Base-by-base conservation (phyloP, 352 stramenopile species). In the Phytophthora lateralis region DNA sequence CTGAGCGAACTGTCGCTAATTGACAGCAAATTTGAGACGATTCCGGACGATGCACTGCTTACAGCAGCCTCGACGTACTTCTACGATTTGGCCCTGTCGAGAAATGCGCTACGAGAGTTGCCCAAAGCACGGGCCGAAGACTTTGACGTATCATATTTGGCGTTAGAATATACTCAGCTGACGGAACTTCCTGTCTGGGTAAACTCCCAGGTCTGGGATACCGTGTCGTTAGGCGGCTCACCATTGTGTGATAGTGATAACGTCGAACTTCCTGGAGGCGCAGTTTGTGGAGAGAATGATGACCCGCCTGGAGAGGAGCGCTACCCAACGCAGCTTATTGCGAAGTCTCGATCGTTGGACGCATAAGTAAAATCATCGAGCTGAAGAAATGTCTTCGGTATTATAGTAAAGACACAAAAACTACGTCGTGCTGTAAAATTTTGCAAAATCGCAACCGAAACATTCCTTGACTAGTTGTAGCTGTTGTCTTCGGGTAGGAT, bases 1-100 rank as follows among this genome's bases (percentile, higher is more conserved):
- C 10, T 79, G 12, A 61, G 60, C 9, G 68, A 77, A 21, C 43
- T 82, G 2, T 82, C 73, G 7, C 55, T 82, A 3, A 66, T 72
- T 21, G 63, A 62, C 45, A 82, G 80, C 29, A 35, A 30, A 1
- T 69, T 82, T 21, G 14, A 52, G 32, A 30, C 34, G 1, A 48
- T 78, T 0, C 64, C 73, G 10, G 32, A 54, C 4, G 60, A 75
- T 10, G 18, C 24, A 4, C 49, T 79, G 24, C 27, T 61, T 0
- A 61, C 32, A 6, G 47, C 42, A 17, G 18, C 44, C 0, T 29
- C 62, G 11, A 57, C 21, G 2, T 55, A 63, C 34, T 78, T 69
- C 39, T 59, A 66, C 20, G 45, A 68, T 6, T 43, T 82, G 17
- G 63, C 53, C 12, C 46, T 82, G 6, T 67, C 66, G 2, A 39